Percentiles rank a stretch among this genome's conserved stretches.
These are phyloP conservation scores for Mytilinidion resinicola DNA, from an alignment of 495 filamentous ascomycete species.

Conservation along the genomic window DNA sequence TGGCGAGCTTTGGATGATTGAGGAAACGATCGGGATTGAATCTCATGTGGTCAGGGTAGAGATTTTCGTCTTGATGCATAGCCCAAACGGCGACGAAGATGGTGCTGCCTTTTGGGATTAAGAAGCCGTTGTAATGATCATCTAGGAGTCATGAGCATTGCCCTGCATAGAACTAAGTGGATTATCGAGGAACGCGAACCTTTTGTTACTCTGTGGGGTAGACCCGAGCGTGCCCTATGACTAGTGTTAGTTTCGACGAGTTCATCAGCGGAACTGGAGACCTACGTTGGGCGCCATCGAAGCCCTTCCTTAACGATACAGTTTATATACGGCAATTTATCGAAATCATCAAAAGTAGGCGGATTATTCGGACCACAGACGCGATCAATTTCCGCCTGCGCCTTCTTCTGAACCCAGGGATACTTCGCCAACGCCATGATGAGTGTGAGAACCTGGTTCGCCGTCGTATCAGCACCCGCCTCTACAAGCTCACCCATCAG, in stretches of 20 bases:
- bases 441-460: background rate
- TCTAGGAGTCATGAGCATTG: background rate
- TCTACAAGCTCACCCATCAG: background rate
- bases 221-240: background rate
- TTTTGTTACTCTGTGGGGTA: background rate
- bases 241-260: background rate
- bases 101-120: background rate
- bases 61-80: background rate
- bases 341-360: background rate
- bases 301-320: background rate
- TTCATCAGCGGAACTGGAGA: background rate
- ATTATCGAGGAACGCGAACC: no score
- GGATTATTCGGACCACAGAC: background rate
- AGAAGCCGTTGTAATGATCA: background rate
- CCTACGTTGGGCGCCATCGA: background rate
- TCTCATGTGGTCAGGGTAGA: background rate
- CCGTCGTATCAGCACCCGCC: background rate
- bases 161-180: background rate
- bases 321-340: background rate
- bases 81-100: background rate
- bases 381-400: background rate
- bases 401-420: background rate
- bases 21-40: background rate
- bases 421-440: background rate
- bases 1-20: background rate